phyloP scores from a whole-genome alignment of 163 green algal species.

The Scenedesmus sp. region DNA sequence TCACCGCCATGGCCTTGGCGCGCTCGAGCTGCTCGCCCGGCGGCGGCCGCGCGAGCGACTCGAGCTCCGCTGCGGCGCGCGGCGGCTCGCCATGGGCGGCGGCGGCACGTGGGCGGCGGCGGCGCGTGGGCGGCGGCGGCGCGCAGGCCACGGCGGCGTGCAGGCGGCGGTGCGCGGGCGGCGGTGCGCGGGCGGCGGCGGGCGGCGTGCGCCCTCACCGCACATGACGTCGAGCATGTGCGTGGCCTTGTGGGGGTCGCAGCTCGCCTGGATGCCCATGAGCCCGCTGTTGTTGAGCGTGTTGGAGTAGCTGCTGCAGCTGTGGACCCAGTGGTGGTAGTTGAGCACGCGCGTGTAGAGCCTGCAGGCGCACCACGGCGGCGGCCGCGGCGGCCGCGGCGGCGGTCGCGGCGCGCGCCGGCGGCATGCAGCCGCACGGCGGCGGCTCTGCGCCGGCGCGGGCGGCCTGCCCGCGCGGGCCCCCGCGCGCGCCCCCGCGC shows the following conservation, averaged over 20 bases:
- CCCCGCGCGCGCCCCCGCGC: too few species aligned
- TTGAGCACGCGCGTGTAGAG: constrained; percentile 98
- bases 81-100: too few species aligned
- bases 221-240: constrained; percentile 77
- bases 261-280: constrained; percentile 65
- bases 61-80: constrained; percentile 46
- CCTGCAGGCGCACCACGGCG: too few species aligned
- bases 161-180: too few species aligned
- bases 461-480: too few species aligned
- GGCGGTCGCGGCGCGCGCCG: too few species aligned
- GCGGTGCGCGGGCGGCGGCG: too few species aligned
- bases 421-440: too few species aligned
- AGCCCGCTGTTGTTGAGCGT: constrained; percentile 95
- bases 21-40: constrained; percentile 81
- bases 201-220: constrained; percentile 26
- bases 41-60: constrained; percentile 24
- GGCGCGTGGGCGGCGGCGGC: too few species aligned
- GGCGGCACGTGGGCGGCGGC: neutral
- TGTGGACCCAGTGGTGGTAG: constrained; percentile 88
- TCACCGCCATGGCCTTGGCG: constrained; percentile 92
- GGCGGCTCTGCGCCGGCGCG: too few species aligned
- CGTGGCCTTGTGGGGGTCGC: constrained; percentile 66
- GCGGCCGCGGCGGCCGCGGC: too few species aligned
- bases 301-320: constrained; percentile 90
- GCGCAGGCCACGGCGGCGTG: too few species aligned